phyloP scores from a whole-genome alignment of 257 asterid species.

The Solanum pinnatisectum region DNA sequence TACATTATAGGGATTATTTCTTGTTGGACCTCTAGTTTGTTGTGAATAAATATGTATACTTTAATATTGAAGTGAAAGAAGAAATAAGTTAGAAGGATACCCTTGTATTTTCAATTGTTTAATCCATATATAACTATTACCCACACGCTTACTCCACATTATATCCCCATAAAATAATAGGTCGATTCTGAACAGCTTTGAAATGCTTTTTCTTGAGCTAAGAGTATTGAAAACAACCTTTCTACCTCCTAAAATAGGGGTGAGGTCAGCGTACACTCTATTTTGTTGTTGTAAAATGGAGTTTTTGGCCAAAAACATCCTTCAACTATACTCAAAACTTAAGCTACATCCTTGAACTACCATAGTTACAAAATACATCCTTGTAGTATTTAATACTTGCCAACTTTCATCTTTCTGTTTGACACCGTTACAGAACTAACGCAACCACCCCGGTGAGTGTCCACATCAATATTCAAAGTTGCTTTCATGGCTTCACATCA shows the following conservation, averaged over 20 bases:
- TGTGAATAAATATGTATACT: background rate
- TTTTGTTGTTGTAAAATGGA: background rate
- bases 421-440: no score
- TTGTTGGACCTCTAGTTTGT: background rate
- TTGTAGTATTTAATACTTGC: no score
- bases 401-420: no score
- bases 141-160: background rate
- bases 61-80: background rate
- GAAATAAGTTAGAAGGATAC: background rate
- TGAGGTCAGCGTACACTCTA: background rate
- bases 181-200: background rate
- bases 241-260: background rate
- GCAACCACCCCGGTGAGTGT: no score
- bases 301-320: no score
- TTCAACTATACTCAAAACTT: no score
- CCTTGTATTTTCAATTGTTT: background rate
- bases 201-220: background rate
- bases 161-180: background rate
- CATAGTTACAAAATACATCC: no score
- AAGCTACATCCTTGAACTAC: no score
- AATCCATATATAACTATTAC: background rate
- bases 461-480: no score
- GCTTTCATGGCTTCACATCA: no score
- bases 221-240: background rate
- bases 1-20: background rate